Percentiles rank a stretch among this genome's conserved stretches.
phyloP scores from a whole-genome alignment of 83 land plant species.

The Picea engelmannii region DNA sequence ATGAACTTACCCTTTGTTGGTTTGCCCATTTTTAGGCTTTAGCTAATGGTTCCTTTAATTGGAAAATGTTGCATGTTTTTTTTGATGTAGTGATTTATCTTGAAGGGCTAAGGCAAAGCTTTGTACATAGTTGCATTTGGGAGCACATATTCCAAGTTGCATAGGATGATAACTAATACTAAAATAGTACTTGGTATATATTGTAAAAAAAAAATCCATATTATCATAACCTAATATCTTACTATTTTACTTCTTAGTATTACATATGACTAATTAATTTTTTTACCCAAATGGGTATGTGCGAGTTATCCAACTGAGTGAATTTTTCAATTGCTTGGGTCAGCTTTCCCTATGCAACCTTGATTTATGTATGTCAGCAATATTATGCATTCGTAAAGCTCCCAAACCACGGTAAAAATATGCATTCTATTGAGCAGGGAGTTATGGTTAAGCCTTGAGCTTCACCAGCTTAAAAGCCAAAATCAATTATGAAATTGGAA shows the following conservation, averaged over 20 bases:
- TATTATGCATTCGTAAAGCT: no score
- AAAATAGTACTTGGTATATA: not conserved
- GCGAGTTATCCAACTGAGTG: not conserved
- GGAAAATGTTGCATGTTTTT: not conserved
- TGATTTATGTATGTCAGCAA: not conserved
- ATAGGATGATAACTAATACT: not conserved
- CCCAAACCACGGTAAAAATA: no score
- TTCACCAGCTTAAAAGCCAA: not conserved
- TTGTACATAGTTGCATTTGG: slow-evolving; percentile 8
- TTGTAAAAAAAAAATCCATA: not conserved
- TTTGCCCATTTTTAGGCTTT: not conserved
- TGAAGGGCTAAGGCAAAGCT: not conserved
- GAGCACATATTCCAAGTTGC: not conserved
- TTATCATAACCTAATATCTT: not conserved
- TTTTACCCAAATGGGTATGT: not conserved
- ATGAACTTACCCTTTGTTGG: no score
- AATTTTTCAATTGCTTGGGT: not conserved
- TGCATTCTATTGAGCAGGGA: no score
- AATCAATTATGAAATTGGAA: no score
- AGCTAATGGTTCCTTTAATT: not conserved
- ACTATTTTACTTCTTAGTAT: not conserved
- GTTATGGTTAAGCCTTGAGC: no score
- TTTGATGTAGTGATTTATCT: not conserved
- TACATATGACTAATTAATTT: not conserved
- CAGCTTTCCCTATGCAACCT: not conserved